Conservation (phyloP, 106 monocot genomes). For the Dioscorea zingiberensis region DNA sequence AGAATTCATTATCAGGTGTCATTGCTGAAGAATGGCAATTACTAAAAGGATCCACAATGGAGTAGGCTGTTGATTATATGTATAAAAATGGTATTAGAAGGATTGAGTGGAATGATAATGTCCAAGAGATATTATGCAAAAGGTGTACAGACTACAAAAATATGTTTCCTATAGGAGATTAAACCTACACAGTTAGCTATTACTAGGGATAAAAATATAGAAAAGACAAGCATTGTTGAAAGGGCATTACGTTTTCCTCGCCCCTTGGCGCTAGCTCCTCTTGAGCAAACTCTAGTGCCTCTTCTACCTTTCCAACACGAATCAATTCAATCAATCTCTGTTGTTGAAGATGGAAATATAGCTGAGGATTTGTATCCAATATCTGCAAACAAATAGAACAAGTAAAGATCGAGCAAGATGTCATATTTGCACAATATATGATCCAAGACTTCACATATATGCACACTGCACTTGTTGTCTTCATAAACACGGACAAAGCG, state of each 20-base stretch:
- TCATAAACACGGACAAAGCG: no score
- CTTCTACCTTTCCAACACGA: slow-evolving; percentile 74
- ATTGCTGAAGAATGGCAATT: no score
- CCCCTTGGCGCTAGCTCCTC: slow-evolving; percentile 95
- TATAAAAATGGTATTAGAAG: no score
- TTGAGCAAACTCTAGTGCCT: slow-evolving; percentile 94
- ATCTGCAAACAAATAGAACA: slow-evolving; percentile 43
- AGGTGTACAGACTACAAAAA: no score
- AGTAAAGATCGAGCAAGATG: not conserved
- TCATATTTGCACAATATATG: not conserved
- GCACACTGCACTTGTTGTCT: no score
- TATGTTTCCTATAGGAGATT: no score
- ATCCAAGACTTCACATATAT: not conserved
- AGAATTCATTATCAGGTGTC: no score
- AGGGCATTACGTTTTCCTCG: slow-evolving; percentile 75
- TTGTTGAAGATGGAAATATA: slow-evolving; percentile 95
- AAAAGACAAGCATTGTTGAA: not conserved
- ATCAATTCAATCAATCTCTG: slow-evolving; percentile 92
- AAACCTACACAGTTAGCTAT: no score
- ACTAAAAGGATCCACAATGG: no score
- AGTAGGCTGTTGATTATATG: no score
- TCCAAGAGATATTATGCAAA: no score
- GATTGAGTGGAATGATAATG: no score
- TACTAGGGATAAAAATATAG: not conserved
- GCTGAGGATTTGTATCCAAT: slow-evolving; percentile 87